Percentiles rank a stretch among this genome's conserved stretches.
Evolutionary conservation across 2,329 filamentous ascomycete genomes (phyloP).

Genomic region (Pyricularia grisea): DNA sequence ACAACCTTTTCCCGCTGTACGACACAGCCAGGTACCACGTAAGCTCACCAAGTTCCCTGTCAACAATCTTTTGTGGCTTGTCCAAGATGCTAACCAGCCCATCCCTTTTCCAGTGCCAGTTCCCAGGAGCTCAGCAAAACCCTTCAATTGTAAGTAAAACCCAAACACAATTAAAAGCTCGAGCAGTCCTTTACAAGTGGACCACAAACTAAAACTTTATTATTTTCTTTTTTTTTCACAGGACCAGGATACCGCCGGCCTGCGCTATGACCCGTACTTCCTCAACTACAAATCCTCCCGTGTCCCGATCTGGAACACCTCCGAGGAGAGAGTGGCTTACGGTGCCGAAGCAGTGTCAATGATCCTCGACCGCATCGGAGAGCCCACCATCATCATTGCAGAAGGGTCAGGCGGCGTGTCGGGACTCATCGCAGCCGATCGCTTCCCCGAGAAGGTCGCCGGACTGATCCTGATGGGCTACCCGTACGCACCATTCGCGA

Average conservation of each 20-base stretch:
- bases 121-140: background rate
- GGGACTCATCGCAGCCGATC: constrained; percentile 38
- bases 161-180: background rate
- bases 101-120: background rate
- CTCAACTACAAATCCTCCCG: background rate
- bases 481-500: constrained; percentile 36
- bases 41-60: background rate
- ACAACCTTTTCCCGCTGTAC: background rate
- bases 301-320: background rate
- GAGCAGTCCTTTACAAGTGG: background rate
- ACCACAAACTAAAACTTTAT: background rate
- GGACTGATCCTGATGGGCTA: constrained; percentile 43
- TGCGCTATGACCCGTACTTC: background rate
- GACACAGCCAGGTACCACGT: background rate
- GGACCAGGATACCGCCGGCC: background rate
- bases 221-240: background rate
- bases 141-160: background rate
- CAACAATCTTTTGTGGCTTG: background rate
- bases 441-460: constrained; percentile 33
- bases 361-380: constrained; percentile 7
- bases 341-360: constrained; percentile 8
- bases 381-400: constrained; percentile 30
- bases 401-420: constrained; percentile 39
- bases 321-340: background rate
- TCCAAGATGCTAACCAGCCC: background rate